Evolutionary conservation across 2,329 filamentous ascomycete genomes (phyloP), one percentile per base, ranked within the genome.

Genomic region (Penicillium sp.): DNA sequence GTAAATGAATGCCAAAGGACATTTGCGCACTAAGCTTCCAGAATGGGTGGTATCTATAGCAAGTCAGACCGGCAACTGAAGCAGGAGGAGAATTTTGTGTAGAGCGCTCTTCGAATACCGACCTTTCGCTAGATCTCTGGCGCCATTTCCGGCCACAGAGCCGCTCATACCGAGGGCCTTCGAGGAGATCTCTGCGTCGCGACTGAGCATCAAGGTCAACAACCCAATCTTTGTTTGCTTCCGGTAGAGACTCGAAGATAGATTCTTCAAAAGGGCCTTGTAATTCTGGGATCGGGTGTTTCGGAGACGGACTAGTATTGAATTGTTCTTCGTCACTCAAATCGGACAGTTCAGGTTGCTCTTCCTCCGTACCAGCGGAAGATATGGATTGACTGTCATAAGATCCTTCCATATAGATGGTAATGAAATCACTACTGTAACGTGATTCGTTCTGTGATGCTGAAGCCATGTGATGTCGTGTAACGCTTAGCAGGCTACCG

Each of bases 11-110:
- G 21, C 95, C 94, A 76, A 98, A 98, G 1, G 92, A 90, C 69
- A 98, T 93, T 77, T 98, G 94, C 17, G 94, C 89, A 73, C 96
- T 86, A 53, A 97, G 86, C 79, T 97, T 97, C 82, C 90, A 90
- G 63, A 98, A 82, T 66, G 96, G 92, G 73, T 98, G 95, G 72
- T 92, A 90, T 71, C 87, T 86, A 74, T 17, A 56, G 23, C 15
- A 21, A 17, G 60, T 65, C 57, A 67, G 66, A 52, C 17, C 8
- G 23, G 29, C n/a, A 60, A 31, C 15, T 21, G 15, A 17, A 26
- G 17, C 15, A 51, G 23, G n/a, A 11, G 17, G 29, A 26, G 21
- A 30, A 7, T 56, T 30, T n/a, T n/a, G 30, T 19, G 30, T 46
- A 11, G 19, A 29, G 31, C 21, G 7, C 17, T 17, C 26, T 26